Conservation (phyloP, 768 basidiomycete genomes). For the Hirschioporus abietinus region DNA sequence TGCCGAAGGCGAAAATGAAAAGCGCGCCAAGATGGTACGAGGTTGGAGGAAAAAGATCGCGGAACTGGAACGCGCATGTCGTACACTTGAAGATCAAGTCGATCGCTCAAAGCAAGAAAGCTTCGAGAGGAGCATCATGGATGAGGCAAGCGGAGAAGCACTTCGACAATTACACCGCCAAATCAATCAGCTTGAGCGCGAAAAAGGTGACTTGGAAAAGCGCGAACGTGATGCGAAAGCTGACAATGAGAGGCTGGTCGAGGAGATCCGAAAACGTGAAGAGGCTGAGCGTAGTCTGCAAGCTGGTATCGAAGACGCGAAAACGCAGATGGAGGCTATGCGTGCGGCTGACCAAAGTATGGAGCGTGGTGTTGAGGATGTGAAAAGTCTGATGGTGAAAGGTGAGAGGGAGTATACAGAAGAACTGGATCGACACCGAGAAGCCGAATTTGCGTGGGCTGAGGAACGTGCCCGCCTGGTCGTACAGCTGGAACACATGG, state of each 20-base stretch:
- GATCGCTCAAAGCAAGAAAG: constrained; percentile 80
- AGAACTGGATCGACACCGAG: constrained; percentile 38
- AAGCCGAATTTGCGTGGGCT: constrained; percentile 40
- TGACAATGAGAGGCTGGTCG: constrained; percentile 32
- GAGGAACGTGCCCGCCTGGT: constrained; percentile 44
- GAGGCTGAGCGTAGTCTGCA: constrained; percentile 50
- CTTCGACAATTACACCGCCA: constrained; percentile 75
- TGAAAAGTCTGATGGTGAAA: constrained; percentile 21
- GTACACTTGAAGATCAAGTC: constrained; percentile 77
- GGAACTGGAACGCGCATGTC: constrained; percentile 64
- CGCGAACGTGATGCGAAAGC: constrained; percentile 47
- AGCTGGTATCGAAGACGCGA: constrained; percentile 47
- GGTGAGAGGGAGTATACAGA: constrained; percentile 27
- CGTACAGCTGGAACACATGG: constrained; percentile 32
- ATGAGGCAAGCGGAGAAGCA: constrained; percentile 73
- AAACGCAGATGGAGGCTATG: constrained; percentile 58
- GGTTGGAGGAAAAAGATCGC: constrained; percentile 74
- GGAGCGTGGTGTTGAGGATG: constrained; percentile 27
- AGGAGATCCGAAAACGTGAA: constrained; percentile 41
- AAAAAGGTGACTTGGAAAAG: constrained; percentile 45
- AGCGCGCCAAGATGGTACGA: constrained; percentile 47
- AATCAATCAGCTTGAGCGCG: constrained; percentile 70
- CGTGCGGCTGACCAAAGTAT: constrained; percentile 2
- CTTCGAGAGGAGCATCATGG: constrained; percentile 78
- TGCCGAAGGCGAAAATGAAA: constrained; percentile 58